Base-by-base conservation (phyloP, 495 filamentous ascomycete species). In the Pseudevernia furfuracea region DNA sequence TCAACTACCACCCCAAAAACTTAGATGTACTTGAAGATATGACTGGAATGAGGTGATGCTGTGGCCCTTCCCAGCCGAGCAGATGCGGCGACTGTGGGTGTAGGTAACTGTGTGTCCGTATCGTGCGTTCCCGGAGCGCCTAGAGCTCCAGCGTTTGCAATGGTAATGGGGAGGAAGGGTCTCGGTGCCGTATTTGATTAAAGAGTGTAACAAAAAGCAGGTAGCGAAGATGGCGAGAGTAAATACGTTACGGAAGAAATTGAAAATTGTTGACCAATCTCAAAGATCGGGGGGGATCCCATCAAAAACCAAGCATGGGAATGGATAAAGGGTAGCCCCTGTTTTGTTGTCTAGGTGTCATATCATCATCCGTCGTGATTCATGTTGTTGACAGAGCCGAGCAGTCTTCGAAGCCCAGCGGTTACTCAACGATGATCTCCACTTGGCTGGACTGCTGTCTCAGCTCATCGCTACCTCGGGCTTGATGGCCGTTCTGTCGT, bases 401-500 rank as follows among this genome's bases (percentile, higher is more conserved):
- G 74, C 71, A 77, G 49, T 72, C 73, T 73, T 73, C 74, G 73
- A 71, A 77, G 74, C 70, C 58, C 28, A 38, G n/a, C 23, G 12
- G 28, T 68, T 80, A 82, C 75, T 83, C 80, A 69, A 83, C 80
- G 64, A 83, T 83, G 70, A 83, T 83, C 64, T 82, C 80, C 63
- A 81, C 66, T 57, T 64, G 62, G 28, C 58, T 65, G 58, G 80
- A 83, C 66, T 78, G 82, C 62, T 79, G 77, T 63, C 80, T 81
- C 57, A 89, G 77, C 71, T 89, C 87, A 81, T 92, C 92, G 75
- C 90, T 94, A 64, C 89, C 86, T 60, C 89, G 85, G 59, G 86
- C 81, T 71, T 86, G 84, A 74, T 96, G 92, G 66, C 91, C 91
- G 73, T 91, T 92, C 68, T 87, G 83, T 65, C 90, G 84, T 67